Conservation (phyloP, 805 yeast genomes). For the Teunomyces cretensis region DNA sequence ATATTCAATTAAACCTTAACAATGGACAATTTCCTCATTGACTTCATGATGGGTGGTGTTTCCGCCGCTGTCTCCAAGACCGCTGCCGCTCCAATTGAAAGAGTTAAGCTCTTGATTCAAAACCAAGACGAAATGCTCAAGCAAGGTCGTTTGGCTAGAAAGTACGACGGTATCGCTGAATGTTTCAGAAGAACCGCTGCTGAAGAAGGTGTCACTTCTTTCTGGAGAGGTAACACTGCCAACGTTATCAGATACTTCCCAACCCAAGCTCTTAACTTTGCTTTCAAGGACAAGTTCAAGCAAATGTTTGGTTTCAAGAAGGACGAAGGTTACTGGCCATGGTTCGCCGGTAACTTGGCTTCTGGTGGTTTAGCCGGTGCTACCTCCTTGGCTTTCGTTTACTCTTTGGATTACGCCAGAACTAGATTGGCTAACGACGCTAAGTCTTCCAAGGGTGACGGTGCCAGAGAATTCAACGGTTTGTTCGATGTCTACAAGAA, state of each 20-base stretch:
- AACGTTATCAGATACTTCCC: constrained; percentile 99
- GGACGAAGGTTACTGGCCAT: constrained; percentile 86
- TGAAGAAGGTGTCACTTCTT: constrained; percentile 86
- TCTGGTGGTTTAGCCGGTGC: constrained; percentile 99
- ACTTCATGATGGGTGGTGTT: constrained; percentile 96
- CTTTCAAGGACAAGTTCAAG: constrained; percentile 97
- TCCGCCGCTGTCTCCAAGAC: constrained; percentile 99
- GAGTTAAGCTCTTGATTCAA: constrained; percentile 94
- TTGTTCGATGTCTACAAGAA: constrained; percentile 93
- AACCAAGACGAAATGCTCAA: constrained; percentile 98
- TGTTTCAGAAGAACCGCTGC: constrained; percentile 94
- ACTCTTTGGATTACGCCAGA: constrained; percentile 98
- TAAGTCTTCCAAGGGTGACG: constrained; percentile 80
- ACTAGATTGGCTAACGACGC: constrained; percentile 99
- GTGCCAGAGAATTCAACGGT: constrained; percentile 97
- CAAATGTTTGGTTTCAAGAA: constrained; percentile 95
- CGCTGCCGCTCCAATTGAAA: constrained; percentile 96
- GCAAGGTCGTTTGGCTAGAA: constrained; percentile 89
- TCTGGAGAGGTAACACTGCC: constrained; percentile 99
- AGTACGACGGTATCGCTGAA: constrained; percentile 87
- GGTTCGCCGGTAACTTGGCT: constrained; percentile 98
- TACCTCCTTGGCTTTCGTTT: constrained; percentile 86
- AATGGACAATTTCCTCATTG: constrained; percentile 34
- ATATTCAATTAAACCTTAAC: constrained; percentile 8
- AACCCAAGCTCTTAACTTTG: constrained; percentile 97